These are phyloP conservation scores for Collybia sordida DNA, from an alignment of 768 basidiomycete genomes.

Conservation along the genomic window DNA sequence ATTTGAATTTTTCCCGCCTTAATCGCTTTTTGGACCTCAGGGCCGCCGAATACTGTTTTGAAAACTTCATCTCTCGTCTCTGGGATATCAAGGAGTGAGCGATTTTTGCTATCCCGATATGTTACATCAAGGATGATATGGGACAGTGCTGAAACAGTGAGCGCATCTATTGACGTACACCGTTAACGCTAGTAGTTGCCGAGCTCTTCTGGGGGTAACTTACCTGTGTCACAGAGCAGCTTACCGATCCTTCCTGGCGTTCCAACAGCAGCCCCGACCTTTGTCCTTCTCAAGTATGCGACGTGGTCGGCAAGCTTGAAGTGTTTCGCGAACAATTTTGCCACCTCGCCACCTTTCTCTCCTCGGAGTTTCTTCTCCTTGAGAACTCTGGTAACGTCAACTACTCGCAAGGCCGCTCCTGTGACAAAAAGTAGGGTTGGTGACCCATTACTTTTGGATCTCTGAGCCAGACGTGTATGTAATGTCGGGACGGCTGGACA, in stretches of 20 bases:
- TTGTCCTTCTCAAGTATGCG: constrained; percentile 80
- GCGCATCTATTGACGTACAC: constrained; percentile 50
- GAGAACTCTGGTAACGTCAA: constrained; percentile 77
- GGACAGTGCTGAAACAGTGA: constrained; percentile 71
- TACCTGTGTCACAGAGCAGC: constrained; percentile 71
- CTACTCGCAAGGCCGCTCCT: constrained; percentile 90
- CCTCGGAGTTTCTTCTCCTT: constrained; percentile 69
- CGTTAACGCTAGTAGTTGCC: constrained; percentile 3
- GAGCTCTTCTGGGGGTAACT: constrained; percentile 14
- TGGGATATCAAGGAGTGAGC: constrained; percentile 75
- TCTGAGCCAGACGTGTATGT: constrained; percentile 69
- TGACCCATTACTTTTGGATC: constrained; percentile 75
- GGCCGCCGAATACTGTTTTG: constrained; percentile 64
- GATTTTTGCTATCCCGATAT: constrained; percentile 73
- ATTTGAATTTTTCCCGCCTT: constrained; percentile 73
- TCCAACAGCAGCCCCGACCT: constrained; percentile 85
- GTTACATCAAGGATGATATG: constrained; percentile 83
- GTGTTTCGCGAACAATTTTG: constrained; percentile 95
- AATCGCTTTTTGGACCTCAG: constrained; percentile 60
- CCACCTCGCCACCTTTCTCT: constrained; percentile 88
- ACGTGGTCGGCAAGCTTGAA: constrained; percentile 89
- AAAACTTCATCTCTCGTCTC: constrained; percentile 85
- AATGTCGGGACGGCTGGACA: constrained; percentile 64
- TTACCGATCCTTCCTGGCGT: constrained; percentile 92
- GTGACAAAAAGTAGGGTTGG: constrained; percentile 86